A percentile compares a stretch with the other conserved stretches of the same genome.
Conservation (phyloP, 139 green algal genomes). For the Diplosphaera chodatii region DNA sequence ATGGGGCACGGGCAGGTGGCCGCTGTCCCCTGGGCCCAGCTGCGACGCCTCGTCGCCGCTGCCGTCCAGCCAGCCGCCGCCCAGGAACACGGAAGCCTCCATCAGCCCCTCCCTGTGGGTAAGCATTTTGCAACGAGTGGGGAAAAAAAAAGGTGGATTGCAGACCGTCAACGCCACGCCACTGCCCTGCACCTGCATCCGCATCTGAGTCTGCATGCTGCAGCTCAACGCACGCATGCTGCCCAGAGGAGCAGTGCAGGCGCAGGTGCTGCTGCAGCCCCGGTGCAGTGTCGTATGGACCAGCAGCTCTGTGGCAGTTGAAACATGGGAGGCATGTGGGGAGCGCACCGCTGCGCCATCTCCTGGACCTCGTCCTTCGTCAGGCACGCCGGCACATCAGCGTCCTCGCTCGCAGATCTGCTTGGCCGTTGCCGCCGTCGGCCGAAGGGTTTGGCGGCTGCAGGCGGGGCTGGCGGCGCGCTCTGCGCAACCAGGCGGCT, state of each 20-base stretch:
- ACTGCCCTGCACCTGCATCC: no score
- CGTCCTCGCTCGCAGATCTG: neutral
- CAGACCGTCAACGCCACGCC: no score
- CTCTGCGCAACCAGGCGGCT: neutral
- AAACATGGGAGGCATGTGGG: no score
- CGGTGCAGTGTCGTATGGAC: no score
- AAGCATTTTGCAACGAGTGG: no score
- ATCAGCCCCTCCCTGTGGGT: neutral
- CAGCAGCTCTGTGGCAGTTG: no score
- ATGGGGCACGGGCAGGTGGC: neutral
- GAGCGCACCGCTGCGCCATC: neutral
- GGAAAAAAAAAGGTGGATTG: no score
- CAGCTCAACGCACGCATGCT: no score
- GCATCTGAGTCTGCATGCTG: no score
- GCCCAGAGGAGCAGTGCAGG: no score
- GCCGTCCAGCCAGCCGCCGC: conserved; percentile 14
- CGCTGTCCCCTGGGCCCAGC: neutral
- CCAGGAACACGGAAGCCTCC: conserved; percentile 16
- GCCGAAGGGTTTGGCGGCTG: neutral
- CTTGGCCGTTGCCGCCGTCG: neutral
- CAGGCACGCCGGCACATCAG: neutral
- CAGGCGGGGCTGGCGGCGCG: no score
- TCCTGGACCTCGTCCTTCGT: neutral
- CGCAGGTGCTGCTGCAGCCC: no score
- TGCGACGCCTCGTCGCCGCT: neutral